phyloP scores from a whole-genome alignment of 805 yeast genomes.

The Sugiyamaella americana region DNA sequence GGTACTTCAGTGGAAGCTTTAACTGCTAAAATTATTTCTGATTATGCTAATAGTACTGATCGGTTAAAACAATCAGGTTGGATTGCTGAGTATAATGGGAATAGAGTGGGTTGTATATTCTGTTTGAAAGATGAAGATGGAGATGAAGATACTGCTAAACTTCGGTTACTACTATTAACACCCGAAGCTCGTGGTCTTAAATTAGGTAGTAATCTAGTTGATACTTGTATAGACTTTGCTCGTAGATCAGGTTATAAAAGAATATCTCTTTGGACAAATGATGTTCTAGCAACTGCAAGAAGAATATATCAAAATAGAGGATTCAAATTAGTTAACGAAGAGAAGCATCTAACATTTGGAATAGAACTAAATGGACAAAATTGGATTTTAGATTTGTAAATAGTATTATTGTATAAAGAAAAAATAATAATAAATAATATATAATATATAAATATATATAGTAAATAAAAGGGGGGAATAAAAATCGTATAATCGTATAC shows the following conservation, averaged over 20 bases:
- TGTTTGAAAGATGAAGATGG: background rate
- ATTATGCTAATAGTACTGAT: background rate
- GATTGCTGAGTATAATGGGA: background rate
- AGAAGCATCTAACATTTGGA: background rate
- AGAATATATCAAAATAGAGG: background rate
- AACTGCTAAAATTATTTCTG: background rate
- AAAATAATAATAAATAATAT: too few species aligned
- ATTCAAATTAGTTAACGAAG: background rate
- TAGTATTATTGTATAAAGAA: too few species aligned
- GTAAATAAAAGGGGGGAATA: too few species aligned
- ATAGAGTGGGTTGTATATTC: background rate
- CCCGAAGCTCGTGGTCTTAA: background rate
- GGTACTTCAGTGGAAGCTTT: background rate
- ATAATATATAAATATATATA: too few species aligned
- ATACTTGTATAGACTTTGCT: background rate
- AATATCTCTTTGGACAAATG: background rate
- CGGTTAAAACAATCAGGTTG: background rate
- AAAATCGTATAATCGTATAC: too few species aligned
- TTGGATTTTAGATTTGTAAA: background rate
- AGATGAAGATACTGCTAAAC: background rate
- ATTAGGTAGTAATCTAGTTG: background rate
- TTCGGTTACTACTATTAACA: background rate
- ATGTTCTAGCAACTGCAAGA: background rate
- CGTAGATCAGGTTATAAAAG: background rate
- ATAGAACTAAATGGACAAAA: background rate